Base-by-base conservation (phyloP, 1,284 basidiomycete species). In the Laetiporus sulphureus region DNA sequence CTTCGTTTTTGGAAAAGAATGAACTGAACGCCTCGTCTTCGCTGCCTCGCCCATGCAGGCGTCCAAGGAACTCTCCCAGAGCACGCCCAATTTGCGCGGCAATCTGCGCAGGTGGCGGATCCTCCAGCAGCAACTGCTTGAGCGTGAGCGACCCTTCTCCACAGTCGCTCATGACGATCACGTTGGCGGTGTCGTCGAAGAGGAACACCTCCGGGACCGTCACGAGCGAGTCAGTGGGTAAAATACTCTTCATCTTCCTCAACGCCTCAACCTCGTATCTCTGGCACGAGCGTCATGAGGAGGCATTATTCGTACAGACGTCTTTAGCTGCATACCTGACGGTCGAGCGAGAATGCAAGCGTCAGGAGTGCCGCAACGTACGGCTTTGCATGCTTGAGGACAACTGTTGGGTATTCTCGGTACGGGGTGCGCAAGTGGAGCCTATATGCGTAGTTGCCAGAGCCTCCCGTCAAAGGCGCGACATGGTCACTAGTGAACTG, bases 81-180 rank as follows among this genome's bases (percentile, higher is more conserved):
- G 64, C 69, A 4, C 38, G 38, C 3, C 79, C 80, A 24, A 83
- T 73, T 19, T 66, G 49, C 22, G 58, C 47, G 2, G 67, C 68
- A n/a, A 66, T 34, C 4, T 48, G 44, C 12, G 48, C 38, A 3
- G 65, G 55, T 5, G 69, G 59, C 2, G 54, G 54, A 16, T 64
- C 61, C 20, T 63, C 57, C 23, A 67, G 58, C 53, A 80, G 59
- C 23, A 73, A 61, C 5, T 67, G 57, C 55, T 82, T 81, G 44
- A 83, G 60, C 2, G 66, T 69, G 18, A 54, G 46, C 13, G 60
- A 50, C 5, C 53, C 49, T 22, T 52, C 55, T 3, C 80, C 80
- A 38, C 65, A 68, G 45, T 83, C 80, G 29, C 78, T 73, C 69
- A 82, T 79, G 53, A 83, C 68, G 24, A 82, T 65, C 5, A 70